These are phyloP conservation scores for Xylariaceae sp. DNA, from an alignment of 2,329 filamentous ascomycete genomes.

Conservation along the genomic window DNA sequence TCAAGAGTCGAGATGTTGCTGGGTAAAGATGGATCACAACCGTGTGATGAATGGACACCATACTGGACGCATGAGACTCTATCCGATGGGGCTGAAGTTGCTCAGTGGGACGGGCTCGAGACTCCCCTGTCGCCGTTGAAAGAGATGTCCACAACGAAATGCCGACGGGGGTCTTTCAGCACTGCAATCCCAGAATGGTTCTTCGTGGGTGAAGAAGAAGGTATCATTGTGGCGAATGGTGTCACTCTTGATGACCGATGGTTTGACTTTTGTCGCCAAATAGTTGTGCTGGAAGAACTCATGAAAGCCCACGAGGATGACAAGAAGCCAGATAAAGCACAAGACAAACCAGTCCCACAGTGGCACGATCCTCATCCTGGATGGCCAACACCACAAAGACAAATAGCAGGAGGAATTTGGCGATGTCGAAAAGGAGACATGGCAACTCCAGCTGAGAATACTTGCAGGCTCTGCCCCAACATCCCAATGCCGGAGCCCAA, in stretches of 20 bases:
- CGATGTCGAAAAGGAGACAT: slow-evolving; percentile 18
- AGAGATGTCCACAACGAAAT: neutral
- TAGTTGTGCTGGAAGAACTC: slow-evolving; percentile 14
- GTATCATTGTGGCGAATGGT: slow-evolving; percentile 10
- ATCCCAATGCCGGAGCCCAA: neutral
- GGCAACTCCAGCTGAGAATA: slow-evolving; percentile 10
- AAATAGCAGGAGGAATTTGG: slow-evolving; percentile 21
- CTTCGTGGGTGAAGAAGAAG: slow-evolving; percentile 4
- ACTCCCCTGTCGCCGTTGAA: no score
- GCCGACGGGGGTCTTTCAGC: neutral
- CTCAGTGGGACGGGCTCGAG: neutral
- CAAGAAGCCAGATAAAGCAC: slow-evolving; percentile 4
- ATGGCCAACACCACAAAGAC: slow-evolving; percentile 15
- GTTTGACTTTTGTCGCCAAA: slow-evolving; percentile 13
- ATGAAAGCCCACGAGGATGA: slow-evolving; percentile 16
- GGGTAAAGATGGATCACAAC: slow-evolving; percentile 17
- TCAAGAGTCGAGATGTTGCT: slow-evolving; percentile 18
- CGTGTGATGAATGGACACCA: neutral
- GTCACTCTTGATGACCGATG: slow-evolving; percentile 11
- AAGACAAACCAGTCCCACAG: neutral
- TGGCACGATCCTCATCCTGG: slow-evolving; percentile 22
- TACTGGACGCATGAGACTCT: neutral
- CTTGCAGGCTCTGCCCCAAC: slow-evolving; percentile 5
- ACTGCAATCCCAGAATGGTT: slow-evolving; percentile 26
- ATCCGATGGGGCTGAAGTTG: neutral